Conservation (phyloP, 192 early-diverging fungal species). For the Neocallimastix lanati region DNA sequence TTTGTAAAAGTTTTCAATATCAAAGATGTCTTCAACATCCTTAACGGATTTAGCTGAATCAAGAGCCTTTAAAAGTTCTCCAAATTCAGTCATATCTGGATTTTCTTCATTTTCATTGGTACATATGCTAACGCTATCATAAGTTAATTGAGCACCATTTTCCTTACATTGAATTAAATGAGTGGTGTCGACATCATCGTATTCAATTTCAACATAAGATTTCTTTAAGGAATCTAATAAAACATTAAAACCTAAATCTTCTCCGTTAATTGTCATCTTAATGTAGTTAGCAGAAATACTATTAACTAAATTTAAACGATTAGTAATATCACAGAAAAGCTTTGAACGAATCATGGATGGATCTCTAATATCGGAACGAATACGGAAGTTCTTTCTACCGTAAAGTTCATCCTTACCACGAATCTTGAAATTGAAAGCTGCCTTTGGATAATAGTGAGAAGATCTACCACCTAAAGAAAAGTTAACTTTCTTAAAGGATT, state of each 20-base stretch:
- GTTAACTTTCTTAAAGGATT: background rate
- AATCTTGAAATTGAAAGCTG: background rate
- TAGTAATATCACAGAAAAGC: background rate
- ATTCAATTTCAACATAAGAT: background rate
- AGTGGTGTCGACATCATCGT: background rate
- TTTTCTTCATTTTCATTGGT: background rate
- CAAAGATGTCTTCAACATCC: background rate
- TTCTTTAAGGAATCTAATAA: background rate
- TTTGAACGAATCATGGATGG: background rate
- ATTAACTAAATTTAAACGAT: background rate
- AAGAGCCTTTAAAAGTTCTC: background rate
- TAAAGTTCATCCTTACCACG: background rate
- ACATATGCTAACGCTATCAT: background rate
- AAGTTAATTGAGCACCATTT: background rate
- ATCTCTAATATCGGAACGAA: background rate
- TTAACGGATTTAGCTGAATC: background rate
- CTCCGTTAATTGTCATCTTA: background rate
- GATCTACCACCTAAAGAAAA: background rate
- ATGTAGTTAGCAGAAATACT: background rate
- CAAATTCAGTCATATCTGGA: background rate
- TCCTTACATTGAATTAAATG: background rate
- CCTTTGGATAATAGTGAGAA: background rate
- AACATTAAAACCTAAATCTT: background rate
- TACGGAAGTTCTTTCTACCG: background rate
- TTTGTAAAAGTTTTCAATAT: background rate